Evolutionary conservation across 2,329 filamentous ascomycete species (phyloP), one percentile per base, ranked within the genome.

Genomic region (Fusarium tuaranense): DNA sequence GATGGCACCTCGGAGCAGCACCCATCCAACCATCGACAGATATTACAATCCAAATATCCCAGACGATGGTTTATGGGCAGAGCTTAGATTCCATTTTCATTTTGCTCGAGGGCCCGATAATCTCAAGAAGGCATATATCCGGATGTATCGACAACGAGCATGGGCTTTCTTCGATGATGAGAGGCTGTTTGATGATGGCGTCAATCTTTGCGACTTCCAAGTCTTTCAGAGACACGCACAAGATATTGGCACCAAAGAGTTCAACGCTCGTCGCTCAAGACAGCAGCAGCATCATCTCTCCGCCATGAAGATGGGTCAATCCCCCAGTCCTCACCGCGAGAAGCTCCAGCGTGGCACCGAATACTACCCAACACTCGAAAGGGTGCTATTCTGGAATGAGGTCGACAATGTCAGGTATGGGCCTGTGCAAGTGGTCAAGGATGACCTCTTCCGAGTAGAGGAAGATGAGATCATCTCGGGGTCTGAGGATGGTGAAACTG

Each of bases 71-170:
- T 27, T 58, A 22, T 70, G 68, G 60, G n/a, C 14, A 5, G n/a
- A 34, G 4, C 20, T 46, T n/a, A 30, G 32, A 16, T 7, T 51
- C 9, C 7, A 10, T 7, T 64, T 70, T 7, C 20, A 67, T 14
- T 22, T 10, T 12, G 36, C 38, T 13, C 39, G 13, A 22, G 27
- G 20, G 34, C 27, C 25, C 3, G 48, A 34, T 5, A 4, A 14
- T 2, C 27, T 38, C 5, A 10, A 5, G 1, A 13, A 27, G 6
- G 63, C 69, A 2, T 69, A 39, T 25, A 46, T 62, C 13, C 64
- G 70, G 7, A 59, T 64, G 46, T 64, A 58, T 57, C 67, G 63
- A 2, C 70, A 72, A 20, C 70, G 59, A 2, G 67, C 67, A 7
- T 70, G 70, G 70, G 59, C 60, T 1, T 53, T 72, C 34, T 65